Evolutionary conservation across 192 early-diverging fungal species (phyloP).

Genomic region (Umbelopsis isabellina): DNA sequence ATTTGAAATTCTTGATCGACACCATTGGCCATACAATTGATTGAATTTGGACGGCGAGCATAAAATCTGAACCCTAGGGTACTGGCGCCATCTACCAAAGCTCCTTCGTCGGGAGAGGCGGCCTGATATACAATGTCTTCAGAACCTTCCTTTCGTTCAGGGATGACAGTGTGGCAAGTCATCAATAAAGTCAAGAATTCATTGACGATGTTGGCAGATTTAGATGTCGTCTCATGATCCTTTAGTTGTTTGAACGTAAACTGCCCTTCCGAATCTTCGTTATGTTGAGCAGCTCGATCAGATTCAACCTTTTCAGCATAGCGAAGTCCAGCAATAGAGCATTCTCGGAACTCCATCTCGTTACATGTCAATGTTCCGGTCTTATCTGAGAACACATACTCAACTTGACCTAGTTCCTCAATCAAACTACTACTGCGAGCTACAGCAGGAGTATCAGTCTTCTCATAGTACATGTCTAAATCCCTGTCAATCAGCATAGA

Average conservation of each 20-base stretch:
- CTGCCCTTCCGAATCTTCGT: constrained; percentile 65
- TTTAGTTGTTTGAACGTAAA: constrained; percentile 66
- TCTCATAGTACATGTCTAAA: constrained; percentile 95
- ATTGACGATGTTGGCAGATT: constrained; percentile 68
- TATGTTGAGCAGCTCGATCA: constrained; percentile 83
- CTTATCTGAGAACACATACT: constrained; percentile 99
- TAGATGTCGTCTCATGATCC: constrained; percentile 60
- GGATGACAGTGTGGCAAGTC: constrained; percentile 98
- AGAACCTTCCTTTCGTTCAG: constrained; percentile 69
- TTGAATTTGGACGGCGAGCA: constrained; percentile 62
- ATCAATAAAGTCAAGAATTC: constrained; percentile 92
- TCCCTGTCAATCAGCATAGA: constrained; percentile 89
- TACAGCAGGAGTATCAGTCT: constrained; percentile 89
- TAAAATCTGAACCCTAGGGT: constrained; percentile 68
- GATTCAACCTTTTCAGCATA: constrained; percentile 92
- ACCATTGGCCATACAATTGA: constrained; percentile 50
- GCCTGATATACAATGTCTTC: constrained; percentile 89
- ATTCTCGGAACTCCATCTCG: constrained; percentile 88
- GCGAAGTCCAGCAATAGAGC: constrained; percentile 88
- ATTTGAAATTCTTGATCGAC: constrained; percentile 80
- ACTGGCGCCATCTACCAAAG: constrained; percentile 82
- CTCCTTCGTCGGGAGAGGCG: constrained; percentile 96
- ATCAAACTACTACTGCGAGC: constrained; percentile 92
- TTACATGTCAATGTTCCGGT: constrained; percentile 87
- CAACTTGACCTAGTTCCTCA: constrained; percentile 96